Conservation (phyloP, 305 asterid species). For the Solanum hybrid region DNA sequence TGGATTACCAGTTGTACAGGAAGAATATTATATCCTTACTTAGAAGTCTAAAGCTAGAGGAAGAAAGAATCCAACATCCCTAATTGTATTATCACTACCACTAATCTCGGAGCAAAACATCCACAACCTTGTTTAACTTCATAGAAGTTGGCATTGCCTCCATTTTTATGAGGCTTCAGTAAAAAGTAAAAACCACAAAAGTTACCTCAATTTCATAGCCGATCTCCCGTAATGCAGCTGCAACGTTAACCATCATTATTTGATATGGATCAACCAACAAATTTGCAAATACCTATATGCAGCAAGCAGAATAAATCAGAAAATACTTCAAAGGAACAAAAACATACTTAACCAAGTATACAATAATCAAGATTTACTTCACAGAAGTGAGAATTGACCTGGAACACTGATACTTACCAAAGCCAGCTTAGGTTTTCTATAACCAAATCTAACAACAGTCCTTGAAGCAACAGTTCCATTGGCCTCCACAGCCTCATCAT, state of each 20-base stretch:
- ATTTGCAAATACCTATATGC: constrained; percentile 65
- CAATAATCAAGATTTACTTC: neutral
- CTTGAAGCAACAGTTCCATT: constrained; percentile 42
- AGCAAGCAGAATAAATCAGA: constrained; percentile 7
- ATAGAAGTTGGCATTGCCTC: neutral
- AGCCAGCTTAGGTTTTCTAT: constrained; percentile 76
- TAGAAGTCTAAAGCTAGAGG: neutral
- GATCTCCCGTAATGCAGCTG: constrained; percentile 50
- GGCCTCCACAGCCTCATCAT: constrained; percentile 23
- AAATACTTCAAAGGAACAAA: neutral
- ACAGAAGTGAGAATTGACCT: neutral
- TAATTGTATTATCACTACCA: neutral
- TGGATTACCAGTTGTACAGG: neutral
- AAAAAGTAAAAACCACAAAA: neutral
- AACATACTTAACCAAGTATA: constrained; percentile 1
- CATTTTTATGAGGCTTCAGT: neutral
- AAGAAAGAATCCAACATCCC: neutral
- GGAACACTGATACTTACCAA: constrained; percentile 38
- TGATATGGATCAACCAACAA: constrained; percentile 68
- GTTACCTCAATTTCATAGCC: constrained; percentile 85
- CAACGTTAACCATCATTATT: constrained; percentile 60
- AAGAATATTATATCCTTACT: neutral
- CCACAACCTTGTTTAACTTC: neutral
- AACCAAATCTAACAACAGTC: constrained; percentile 52
- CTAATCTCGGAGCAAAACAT: neutral